phyloP scores from a whole-genome alignment of 768 basidiomycete species.

The Kondoa malvinella region DNA sequence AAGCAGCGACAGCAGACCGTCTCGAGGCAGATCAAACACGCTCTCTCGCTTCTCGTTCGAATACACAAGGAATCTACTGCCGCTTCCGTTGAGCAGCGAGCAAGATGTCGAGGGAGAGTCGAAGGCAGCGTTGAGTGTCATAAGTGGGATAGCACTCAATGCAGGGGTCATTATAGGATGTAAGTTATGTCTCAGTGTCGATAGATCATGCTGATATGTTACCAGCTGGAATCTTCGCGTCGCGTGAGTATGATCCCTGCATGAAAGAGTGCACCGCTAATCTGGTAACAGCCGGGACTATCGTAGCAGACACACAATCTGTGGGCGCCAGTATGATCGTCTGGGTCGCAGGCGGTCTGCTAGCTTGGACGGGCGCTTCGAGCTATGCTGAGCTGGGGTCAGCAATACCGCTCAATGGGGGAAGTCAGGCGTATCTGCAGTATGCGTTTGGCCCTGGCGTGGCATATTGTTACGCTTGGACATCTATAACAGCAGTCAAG shows the following conservation, averaged over 20 bases:
- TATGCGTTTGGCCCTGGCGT: constrained; percentile 73
- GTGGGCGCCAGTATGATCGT: constrained; percentile 75
- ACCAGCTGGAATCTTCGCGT: neutral
- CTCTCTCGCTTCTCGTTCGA: constrained; percentile 4
- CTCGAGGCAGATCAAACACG: neutral
- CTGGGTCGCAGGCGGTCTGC: constrained; percentile 64
- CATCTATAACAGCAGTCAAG: constrained; percentile 69
- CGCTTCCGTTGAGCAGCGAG: neutral
- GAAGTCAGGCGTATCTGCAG: constrained; percentile 58
- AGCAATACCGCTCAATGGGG: constrained; percentile 52
- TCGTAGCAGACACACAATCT: constrained; percentile 71
- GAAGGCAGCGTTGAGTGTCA: constrained; percentile 1
- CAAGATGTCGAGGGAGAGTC: neutral
- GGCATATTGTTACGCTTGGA: constrained; percentile 90
- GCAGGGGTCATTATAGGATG: neutral
- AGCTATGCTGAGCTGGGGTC: constrained; percentile 39
- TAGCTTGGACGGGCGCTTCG: constrained; percentile 74
- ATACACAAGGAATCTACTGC: neutral
- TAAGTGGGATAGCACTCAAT: neutral
- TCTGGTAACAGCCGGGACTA: constrained; percentile 43
- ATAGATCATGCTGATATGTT: neutral
- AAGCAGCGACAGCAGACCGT: neutral
- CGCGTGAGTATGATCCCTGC: too few relatives aligned
- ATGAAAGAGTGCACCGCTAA: neutral
- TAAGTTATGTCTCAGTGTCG: too few relatives aligned